Conservation (phyloP, 2,329 filamentous ascomycete species). For the Alternaria viburni region DNA sequence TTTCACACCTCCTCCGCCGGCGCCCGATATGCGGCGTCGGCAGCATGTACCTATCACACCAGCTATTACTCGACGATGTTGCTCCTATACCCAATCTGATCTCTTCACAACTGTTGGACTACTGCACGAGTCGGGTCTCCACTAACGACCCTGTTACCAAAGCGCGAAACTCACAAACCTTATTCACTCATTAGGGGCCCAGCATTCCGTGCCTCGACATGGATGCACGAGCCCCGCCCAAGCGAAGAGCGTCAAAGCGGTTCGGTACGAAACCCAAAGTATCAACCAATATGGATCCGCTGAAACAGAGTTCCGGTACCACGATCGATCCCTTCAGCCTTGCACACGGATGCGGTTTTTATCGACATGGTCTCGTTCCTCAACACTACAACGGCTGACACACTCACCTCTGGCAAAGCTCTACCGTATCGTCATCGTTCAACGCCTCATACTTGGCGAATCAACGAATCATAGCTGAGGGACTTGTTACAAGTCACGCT, state of each 20-base stretch:
- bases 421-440: constrained; percentile 1
- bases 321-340: not conserved
- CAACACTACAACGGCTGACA: not conserved
- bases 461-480: constrained; percentile 14
- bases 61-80: not conserved
- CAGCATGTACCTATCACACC: constrained; percentile 10
- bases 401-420: constrained; percentile 3
- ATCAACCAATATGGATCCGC: constrained; percentile 3
- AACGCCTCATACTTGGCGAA: not conserved
- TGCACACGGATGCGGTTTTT: not conserved
- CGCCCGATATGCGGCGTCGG: not conserved
- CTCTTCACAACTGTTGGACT: constrained; percentile 7
- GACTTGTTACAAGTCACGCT: constrained; percentile 13
- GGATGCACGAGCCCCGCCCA: constrained; percentile 8
- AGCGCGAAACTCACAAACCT: constrained; percentile 8
- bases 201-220: constrained; percentile 7
- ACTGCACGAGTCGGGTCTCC: not conserved
- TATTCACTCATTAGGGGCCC: not conserved
- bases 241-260: constrained; percentile 19
- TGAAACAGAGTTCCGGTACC: constrained; percentile 8
- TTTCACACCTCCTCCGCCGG: constrained; percentile 4
- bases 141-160: constrained; percentile 5
- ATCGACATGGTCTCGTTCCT: not conserved
- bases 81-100: constrained; percentile 18
- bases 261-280: constrained; percentile 21